Base-by-base conservation (phyloP, 768 basidiomycete genomes). In the Daedaleopsis sinensis region DNA sequence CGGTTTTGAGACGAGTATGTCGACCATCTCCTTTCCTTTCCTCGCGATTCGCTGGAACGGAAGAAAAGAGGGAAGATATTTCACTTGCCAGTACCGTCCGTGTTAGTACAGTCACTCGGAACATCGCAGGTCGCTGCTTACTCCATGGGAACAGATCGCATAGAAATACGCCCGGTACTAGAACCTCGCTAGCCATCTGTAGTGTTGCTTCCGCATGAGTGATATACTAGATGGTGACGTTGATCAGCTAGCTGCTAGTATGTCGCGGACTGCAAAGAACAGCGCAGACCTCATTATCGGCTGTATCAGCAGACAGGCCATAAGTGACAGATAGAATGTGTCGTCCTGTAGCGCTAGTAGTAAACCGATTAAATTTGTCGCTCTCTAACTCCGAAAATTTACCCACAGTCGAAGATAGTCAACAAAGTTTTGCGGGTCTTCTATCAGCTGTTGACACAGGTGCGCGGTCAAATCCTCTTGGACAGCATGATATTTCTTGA, bases 111-210 rank as follows among this genome's bases (percentile, higher is more conserved):
- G 27, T 32, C 27, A 32, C 27, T n/a, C n/a, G 7, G 21, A 10
- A 27, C 11, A 6, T 2, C 32, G 18, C 32, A 11, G 39, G 13
- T n/a, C 9, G 6, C 23, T 5, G 60, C 65, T 37, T 24, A 66
- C 65, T 38, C 8, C 39, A 36, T 0, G 65, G 65, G 16, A 66
- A 32, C 5, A 59, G 7, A 24, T 66, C 65, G 7, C 84, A 79
- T 1, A 82, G 68, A 59, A 76, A 83, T 24, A 71, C 62, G 6
- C 80, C 82, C 1, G 78, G 78, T 9, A 73, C 62, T 0, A 73
- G 67, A 0, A 78, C 78, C 13, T 69, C 55, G 5, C 65, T 66
- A 38, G 79, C 63, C 5, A 68, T 66, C 1, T 71, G 60, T 15
- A 76, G 63, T 3, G 79, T 77, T 9, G 73, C 65, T 36, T 81